Conservation (phyloP, 1,284 basidiomycete species). For the Amylostereum areolatum region DNA sequence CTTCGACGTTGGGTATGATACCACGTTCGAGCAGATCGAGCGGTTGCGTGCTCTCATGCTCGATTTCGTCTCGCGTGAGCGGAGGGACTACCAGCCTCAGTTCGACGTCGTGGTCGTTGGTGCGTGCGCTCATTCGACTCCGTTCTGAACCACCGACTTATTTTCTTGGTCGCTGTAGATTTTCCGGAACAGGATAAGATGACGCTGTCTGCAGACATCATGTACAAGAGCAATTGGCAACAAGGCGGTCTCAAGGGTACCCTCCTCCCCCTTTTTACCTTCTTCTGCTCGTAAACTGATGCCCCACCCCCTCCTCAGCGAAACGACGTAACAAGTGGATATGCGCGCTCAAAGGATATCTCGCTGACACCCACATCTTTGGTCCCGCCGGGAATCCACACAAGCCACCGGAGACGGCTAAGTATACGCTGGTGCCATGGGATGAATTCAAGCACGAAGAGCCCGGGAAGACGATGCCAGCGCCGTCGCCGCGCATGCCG, state of each 20-base stretch:
- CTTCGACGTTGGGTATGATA: conserved; percentile 79
- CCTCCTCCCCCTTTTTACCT: conserved; percentile 8
- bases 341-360: conserved; percentile 73
- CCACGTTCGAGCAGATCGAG: conserved; percentile 82
- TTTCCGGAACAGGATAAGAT: conserved; percentile 82
- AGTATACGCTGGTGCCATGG: conserved; percentile 72
- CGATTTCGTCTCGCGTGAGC: conserved; percentile 64
- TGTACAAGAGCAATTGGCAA: conserved; percentile 89
- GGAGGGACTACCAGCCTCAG: conserved; percentile 66
- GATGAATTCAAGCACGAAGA: conserved; percentile 48
- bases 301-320: conserved; percentile 29
- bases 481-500: conserved; percentile 19
- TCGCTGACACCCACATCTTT: conserved; percentile 69
- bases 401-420: conserved; percentile 42
- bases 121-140: conserved; percentile 21
- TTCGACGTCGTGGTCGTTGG: conserved; percentile 70
- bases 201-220: conserved; percentile 77
- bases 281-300: conserved; percentile 1
- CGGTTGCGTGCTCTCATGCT: conserved; percentile 78
- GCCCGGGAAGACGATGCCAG: conserved; percentile 10
- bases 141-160: background rate
- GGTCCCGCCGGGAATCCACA: conserved; percentile 70
- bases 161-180: conserved; percentile 37
- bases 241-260: conserved; percentile 71
- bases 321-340: conserved; percentile 90